phyloP scores from a whole-genome alignment of 768 basidiomycete genomes.

The Cantharellus cinnabarinus region DNA sequence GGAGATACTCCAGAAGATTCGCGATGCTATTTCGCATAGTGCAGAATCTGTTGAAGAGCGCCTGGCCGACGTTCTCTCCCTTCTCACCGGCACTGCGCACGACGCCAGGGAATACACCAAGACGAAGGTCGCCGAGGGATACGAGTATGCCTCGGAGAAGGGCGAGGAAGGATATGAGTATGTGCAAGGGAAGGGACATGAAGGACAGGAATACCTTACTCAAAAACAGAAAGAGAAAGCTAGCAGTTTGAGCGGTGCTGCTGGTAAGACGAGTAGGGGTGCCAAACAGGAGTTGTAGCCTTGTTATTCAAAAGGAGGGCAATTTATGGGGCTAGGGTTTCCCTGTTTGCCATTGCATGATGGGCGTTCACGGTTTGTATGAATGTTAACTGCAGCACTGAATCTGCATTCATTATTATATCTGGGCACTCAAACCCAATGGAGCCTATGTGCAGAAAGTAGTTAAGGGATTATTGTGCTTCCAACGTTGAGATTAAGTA shows the following conservation, averaged over 20 bases:
- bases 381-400: no score
- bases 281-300: not conserved
- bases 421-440: no score
- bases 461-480: no score
- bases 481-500: no score
- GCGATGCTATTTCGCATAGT: constrained; percentile 42
- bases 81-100: not conserved
- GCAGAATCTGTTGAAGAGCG: constrained; percentile 62
- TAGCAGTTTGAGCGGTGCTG: not conserved
- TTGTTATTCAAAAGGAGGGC: not conserved
- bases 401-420: no score
- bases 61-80: constrained; percentile 15
- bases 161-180: not conserved
- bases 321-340: no score
- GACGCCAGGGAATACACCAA: not conserved
- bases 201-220: not conserved
- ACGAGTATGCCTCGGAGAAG: not conserved
- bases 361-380: no score
- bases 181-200: not conserved
- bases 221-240: no score
- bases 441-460: no score
- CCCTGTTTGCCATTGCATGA: no score
- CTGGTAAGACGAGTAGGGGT: not conserved
- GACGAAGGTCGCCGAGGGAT: not conserved
- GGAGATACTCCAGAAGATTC: constrained; percentile 35